Evolutionary conservation across 106 monocot genomes (phyloP), one percentile per base, ranked within the genome.

Genomic region (Dactylorhiza incarnata): DNA sequence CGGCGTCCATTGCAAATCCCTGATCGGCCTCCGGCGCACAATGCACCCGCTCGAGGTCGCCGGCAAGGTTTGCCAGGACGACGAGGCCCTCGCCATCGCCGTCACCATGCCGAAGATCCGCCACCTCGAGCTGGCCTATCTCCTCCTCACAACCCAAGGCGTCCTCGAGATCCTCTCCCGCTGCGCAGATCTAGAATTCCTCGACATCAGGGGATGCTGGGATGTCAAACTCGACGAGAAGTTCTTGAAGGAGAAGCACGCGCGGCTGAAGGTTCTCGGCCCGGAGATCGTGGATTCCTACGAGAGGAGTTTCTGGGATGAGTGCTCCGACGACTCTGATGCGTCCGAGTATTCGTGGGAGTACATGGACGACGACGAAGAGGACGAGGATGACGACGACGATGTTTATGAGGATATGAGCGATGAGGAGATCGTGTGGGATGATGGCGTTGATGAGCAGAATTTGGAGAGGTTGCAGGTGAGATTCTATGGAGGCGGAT

Each of bases 201-300:
- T 97, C 52, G 93, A 97, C 47, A 66, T 97, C 9, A 67, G 93
- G 37, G 97, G 94, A 9, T 97, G 97, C 68, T 91, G 97, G 97
- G 86, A 91, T 20, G 93, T 97, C 55, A 83, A 88, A 46, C 83
- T 95, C 10, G 94, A 94, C 7, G 85, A 89, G 51, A 82, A 84
- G 20, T 73, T 87, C 45, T 4, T 93, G 25, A 91, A 85, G 52
- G 93, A 97, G 81, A 85, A 66, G 63, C 70, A 86, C 37, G 37
- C 85, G 0, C 45, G 76, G 8, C 49, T 97, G 76, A 87, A 86
- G 54, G 86, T 97, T 2, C 54, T 93, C 37, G 97, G 97, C 13
- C 97, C 97, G 0, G 26, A 86, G 7, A 82, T 93, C 0, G 83
- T 80, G 37, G 90, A 94, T 63, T 81, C 78, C 70, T 94, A 88